Evolutionary conservation across 495 filamentous ascomycete genomes (phyloP).

Genomic region (Haplographium delicatum): DNA sequence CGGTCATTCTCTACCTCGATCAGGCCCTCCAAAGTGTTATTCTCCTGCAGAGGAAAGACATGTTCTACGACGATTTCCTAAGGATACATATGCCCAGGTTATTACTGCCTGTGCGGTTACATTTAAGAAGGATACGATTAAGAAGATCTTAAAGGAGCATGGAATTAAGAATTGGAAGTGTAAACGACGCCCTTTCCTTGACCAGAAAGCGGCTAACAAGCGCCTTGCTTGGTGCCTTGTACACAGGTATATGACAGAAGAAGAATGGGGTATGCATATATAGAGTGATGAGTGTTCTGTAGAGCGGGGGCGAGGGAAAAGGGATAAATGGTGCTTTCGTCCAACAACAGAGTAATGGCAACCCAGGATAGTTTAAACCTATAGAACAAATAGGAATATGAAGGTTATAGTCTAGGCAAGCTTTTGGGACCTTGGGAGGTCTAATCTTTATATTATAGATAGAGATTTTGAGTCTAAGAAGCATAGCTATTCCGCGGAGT

Average conservation of each 20-base stretch:
- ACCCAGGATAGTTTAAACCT: constrained; percentile 2
- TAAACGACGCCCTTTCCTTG: constrained; percentile 1
- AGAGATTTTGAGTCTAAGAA: constrained; percentile 6
- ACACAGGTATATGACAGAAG: not conserved
- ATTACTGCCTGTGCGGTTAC: not conserved
- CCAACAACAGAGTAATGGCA: not conserved
- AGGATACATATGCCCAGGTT: not conserved
- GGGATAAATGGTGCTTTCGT: constrained; percentile 1
- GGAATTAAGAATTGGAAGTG: not conserved
- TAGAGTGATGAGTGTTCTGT: constrained; percentile 2
- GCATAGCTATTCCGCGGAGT: not conserved
- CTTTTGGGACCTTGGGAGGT: constrained; percentile 6
- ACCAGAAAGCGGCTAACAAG: not conserved
- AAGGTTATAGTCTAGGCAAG: constrained; percentile 6
- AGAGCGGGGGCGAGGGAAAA: constrained; percentile 4
- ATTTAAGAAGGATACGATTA: not conserved
- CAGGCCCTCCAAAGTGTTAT: not conserved
- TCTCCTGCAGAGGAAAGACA: not conserved
- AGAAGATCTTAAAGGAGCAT: constrained; percentile 6
- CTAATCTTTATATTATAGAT: constrained; percentile 7
- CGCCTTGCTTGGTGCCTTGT: not conserved
- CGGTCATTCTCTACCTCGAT: not conserved
- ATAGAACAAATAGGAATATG: constrained; percentile 3
- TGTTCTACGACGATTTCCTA: not conserved
- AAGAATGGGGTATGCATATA: not conserved